These are phyloP conservation scores for Coemansia sp. DNA, from an alignment of 192 early-diverging fungal genomes.

Conservation along the genomic window DNA sequence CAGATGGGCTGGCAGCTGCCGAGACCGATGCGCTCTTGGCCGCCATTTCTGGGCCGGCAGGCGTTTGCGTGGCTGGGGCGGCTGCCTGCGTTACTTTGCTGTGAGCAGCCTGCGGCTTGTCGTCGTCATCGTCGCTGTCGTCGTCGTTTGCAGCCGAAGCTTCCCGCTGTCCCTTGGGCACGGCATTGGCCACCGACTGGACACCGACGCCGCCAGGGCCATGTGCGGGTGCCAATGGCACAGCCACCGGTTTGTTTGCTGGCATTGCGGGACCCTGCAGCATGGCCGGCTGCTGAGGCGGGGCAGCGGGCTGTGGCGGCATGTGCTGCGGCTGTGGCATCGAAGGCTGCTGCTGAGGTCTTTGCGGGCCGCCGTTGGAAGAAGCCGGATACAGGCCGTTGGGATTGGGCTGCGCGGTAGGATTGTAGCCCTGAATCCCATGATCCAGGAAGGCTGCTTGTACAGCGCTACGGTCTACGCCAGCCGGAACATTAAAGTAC, in stretches of 20 bases:
- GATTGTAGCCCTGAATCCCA: conserved; percentile 32
- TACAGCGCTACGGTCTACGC: conserved; percentile 23
- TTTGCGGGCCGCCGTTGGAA: not conserved
- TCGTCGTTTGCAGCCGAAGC: no score
- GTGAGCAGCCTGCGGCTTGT: no score
- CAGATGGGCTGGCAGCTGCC: not conserved
- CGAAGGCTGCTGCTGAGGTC: not conserved
- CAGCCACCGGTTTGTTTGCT: conserved; percentile 2
- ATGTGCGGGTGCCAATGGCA: conserved; percentile 17
- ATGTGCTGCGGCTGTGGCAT: conserved; percentile 3
- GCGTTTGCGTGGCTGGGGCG: not conserved
- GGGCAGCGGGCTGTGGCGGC: not conserved
- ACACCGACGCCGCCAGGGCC: conserved; percentile 3
- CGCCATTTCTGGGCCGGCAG: not conserved
- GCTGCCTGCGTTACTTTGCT: no score
- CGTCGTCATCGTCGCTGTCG: no score
- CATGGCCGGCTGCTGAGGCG: not conserved
- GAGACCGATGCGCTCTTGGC: conserved; percentile 2
- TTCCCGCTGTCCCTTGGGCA: not conserved
- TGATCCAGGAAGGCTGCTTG: conserved; percentile 25
- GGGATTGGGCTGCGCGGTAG: conserved; percentile 11
- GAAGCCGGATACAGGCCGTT: conserved; percentile 18
- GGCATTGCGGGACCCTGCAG: not conserved
- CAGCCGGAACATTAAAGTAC: conserved; percentile 36
- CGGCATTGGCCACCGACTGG: not conserved